Evolutionary conservation across 495 filamentous ascomycete genomes (phyloP).

Genomic region (Platismatia glauca): DNA sequence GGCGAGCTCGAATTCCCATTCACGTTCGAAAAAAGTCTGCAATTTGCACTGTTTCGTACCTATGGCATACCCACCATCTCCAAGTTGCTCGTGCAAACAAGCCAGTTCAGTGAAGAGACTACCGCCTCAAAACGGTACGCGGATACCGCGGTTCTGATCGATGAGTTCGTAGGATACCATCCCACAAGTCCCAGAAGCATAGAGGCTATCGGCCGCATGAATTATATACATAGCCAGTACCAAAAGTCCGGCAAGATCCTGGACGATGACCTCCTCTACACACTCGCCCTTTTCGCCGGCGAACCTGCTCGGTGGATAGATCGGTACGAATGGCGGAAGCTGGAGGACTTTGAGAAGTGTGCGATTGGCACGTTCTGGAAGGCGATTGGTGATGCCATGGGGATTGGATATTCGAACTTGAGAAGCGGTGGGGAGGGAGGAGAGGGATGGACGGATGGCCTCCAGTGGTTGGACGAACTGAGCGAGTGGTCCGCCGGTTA

Average conservation of each 20-base stretch:
- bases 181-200: conserved; percentile 40
- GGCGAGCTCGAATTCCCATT: conserved; percentile 50
- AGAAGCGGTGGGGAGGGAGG: conserved; percentile 11
- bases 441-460: conserved; percentile 46
- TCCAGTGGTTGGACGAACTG: conserved; percentile 59
- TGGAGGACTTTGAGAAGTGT: conserved; percentile 56
- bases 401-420: conserved; percentile 42
- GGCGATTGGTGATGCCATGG: conserved; percentile 51
- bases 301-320: conserved; percentile 51
- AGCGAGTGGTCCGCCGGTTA: conserved; percentile 50
- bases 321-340: conserved; percentile 52
- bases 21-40: conserved; percentile 44
- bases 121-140: conserved; percentile 53
- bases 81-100: conserved; percentile 46
- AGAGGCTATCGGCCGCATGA: conserved; percentile 52
- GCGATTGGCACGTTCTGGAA: conserved; percentile 61
- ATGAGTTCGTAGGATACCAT: conserved; percentile 40
- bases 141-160: conserved; percentile 52
- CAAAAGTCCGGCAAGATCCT: conserved; percentile 48
- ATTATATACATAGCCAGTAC: conserved; percentile 57
- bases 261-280: conserved; percentile 60
- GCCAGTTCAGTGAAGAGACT: conserved; percentile 44
- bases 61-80: conserved; percentile 60
- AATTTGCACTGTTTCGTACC: conserved; percentile 62
- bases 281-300: conserved; percentile 51